phyloP scores from a whole-genome alignment of 495 filamentous ascomycete species.

The Talaromyces stipitatus region DNA sequence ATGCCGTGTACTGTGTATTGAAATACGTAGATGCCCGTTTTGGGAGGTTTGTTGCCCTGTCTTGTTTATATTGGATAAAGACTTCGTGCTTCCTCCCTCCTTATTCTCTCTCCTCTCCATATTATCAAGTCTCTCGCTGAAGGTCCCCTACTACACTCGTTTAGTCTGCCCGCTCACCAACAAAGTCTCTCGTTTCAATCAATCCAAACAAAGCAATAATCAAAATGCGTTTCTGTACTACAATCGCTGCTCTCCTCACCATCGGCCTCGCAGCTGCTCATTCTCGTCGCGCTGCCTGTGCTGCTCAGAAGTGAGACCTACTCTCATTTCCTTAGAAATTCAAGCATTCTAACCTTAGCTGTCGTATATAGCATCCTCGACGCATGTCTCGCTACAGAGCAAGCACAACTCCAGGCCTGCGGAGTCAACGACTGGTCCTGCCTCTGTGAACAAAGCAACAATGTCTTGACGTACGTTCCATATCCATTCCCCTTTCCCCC shows the following conservation, averaged over 20 bases:
- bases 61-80: background rate
- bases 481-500: background rate
- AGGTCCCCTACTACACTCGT: background rate
- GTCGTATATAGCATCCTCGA: conserved; percentile 19
- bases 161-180: background rate
- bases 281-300: conserved; percentile 4
- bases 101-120: background rate
- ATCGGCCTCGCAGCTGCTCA: conserved; percentile 7
- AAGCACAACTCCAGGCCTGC: conserved; percentile 19
- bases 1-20: background rate
- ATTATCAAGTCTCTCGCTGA: conserved; percentile 8
- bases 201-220: background rate
- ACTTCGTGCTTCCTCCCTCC: background rate
- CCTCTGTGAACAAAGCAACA: conserved; percentile 24
- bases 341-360: background rate
- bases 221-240: conserved; percentile 9
- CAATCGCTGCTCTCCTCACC: conserved; percentile 6
- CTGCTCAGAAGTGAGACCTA: conserved; percentile 7
- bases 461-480: conserved; percentile 21
- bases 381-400: conserved; percentile 17
- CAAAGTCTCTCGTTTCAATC: background rate
- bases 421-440: conserved; percentile 19
- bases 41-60: background rate
- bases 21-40: background rate
- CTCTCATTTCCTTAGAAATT: background rate